Conservation (phyloP, 768 basidiomycete genomes). For the Xerocomellus amylosporus region DNA sequence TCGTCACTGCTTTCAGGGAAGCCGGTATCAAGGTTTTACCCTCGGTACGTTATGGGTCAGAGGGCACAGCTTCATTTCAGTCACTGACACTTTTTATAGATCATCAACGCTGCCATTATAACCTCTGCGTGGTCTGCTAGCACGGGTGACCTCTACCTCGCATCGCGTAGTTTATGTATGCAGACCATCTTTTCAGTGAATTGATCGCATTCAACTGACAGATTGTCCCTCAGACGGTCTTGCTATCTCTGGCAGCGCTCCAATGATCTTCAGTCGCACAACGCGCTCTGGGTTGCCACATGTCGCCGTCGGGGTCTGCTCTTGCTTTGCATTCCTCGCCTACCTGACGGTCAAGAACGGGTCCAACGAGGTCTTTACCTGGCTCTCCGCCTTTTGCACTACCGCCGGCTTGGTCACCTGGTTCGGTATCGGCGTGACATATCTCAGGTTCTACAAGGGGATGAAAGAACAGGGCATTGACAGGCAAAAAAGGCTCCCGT, state of each 20-base stretch:
- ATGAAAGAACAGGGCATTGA: slow-evolving; percentile 47
- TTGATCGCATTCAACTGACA: neutral
- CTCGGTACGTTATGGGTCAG: neutral
- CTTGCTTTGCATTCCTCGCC: slow-evolving; percentile 34
- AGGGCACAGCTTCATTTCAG: too few species aligned
- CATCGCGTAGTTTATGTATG: neutral
- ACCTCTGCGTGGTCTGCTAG: neutral
- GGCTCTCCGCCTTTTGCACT: slow-evolving; percentile 37
- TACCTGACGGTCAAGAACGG: slow-evolving; percentile 40
- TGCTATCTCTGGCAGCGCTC: slow-evolving; percentile 51
- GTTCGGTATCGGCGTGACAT: slow-evolving; percentile 44
- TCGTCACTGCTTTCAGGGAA: neutral
- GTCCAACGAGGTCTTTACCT: slow-evolving; percentile 40
- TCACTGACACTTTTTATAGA: too few species aligned
- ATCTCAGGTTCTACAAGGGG: slow-evolving; percentile 47
- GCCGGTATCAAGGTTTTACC: neutral
- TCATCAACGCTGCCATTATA: too few species aligned
- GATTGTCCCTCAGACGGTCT: slow-evolving; percentile 46
- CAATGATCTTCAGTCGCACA: slow-evolving; percentile 47
- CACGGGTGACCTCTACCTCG: neutral
- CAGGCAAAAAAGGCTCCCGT: slow-evolving; percentile 47
- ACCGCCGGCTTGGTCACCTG: slow-evolving; percentile 44
- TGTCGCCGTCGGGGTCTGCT: slow-evolving; percentile 32
- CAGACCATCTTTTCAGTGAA: neutral
- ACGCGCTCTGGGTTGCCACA: slow-evolving; percentile 42